phyloP scores from a whole-genome alignment of 2,329 filamentous ascomycete species.

The Dactylellina leptospora region DNA sequence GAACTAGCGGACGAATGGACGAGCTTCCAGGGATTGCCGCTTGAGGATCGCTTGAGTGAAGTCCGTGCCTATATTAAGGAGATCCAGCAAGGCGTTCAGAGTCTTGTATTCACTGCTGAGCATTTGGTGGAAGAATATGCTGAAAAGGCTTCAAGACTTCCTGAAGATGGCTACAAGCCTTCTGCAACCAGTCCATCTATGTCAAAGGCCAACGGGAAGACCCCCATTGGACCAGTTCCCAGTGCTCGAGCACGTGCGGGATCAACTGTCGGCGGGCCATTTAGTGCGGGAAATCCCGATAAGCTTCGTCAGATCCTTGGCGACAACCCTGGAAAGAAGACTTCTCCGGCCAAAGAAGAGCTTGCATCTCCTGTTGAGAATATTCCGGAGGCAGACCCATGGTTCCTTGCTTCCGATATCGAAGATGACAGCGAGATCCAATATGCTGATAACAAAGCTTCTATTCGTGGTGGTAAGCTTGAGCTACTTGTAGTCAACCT shows the following conservation, averaged over 20 bases:
- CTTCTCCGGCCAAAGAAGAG: slow-evolving; percentile 63
- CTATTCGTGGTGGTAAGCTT: slow-evolving; percentile 87
- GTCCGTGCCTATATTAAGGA: slow-evolving; percentile 72
- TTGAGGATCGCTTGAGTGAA: slow-evolving; percentile 84
- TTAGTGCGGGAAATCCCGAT: slow-evolving; percentile 54
- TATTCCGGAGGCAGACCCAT: slow-evolving; percentile 76
- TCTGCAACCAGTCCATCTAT: slow-evolving; percentile 38
- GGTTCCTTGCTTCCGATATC: slow-evolving; percentile 74
- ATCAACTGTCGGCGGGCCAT: slow-evolving; percentile 35
- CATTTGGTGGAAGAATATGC: slow-evolving; percentile 73
- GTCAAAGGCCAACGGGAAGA: slow-evolving; percentile 22
- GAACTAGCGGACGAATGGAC: slow-evolving; percentile 96
- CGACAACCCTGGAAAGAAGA: slow-evolving; percentile 64
- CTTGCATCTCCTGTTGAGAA: slow-evolving; percentile 59
- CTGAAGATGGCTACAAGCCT: slow-evolving; percentile 54
- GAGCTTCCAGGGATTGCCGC: slow-evolving; percentile 84
- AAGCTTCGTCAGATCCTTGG: slow-evolving; percentile 64
- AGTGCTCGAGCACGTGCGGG: slow-evolving; percentile 23
- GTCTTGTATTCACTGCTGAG: slow-evolving; percentile 87
- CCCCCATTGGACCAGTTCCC: slow-evolving; percentile 14
- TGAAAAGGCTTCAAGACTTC: slow-evolving; percentile 47
- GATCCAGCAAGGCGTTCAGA: slow-evolving; percentile 83
- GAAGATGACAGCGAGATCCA: slow-evolving; percentile 89
- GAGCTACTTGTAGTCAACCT: slow-evolving; percentile 91
- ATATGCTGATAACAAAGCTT: slow-evolving; percentile 77